Conservation (phyloP, 345 rosid genomes). For the Camelina hispida region DNA sequence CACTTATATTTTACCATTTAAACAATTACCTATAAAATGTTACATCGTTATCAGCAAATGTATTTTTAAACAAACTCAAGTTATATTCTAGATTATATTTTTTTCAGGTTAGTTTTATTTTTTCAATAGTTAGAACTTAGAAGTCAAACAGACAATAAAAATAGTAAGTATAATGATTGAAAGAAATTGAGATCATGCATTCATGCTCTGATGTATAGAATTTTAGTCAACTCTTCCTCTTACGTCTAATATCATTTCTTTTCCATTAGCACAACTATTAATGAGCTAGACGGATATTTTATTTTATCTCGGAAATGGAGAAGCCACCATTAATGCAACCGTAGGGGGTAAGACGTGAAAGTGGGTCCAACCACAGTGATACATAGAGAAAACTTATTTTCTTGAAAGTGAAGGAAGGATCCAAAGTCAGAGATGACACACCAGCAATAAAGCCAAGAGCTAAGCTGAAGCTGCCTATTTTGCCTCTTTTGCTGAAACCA, state of each 20-base stretch:
- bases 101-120: too few species aligned
- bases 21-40: too few species aligned
- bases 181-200: neutral
- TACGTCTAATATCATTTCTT: neutral
- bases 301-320: neutral
- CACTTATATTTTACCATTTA: too few species aligned
- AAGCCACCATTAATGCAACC: conserved; percentile 8
- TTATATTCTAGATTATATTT: too few species aligned
- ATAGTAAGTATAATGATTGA: conserved; percentile 2
- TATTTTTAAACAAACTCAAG: too few species aligned
- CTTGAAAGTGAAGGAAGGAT: conserved; percentile 22
- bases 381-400: neutral
- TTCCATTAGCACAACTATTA: neutral
- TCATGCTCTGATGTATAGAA: neutral
- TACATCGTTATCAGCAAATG: too few species aligned
- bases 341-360: conserved; percentile 17
- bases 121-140: neutral
- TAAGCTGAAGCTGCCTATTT: neutral
- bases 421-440: conserved; percentile 40
- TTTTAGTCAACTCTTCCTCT: neutral
- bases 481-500: conserved; percentile 2
- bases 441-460: conserved; percentile 4
- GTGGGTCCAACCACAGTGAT: conserved; percentile 24
- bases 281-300: neutral
- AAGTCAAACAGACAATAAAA: conserved; percentile 6